Evolutionary conservation across 257 asterid genomes (phyloP).

Genomic region (Lycium ferocissimum): DNA sequence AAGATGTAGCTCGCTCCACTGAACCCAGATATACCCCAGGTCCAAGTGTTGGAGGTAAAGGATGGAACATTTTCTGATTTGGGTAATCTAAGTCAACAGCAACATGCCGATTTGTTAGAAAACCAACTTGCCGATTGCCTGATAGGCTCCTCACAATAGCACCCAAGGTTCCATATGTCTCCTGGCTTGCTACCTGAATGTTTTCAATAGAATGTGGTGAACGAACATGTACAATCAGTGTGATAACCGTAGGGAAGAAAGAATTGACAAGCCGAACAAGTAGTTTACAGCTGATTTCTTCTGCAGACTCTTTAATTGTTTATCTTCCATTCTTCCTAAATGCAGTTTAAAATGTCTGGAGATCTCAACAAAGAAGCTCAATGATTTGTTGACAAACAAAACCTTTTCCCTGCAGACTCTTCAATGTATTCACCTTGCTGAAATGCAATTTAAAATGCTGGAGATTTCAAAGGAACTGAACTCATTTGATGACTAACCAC

Average conservation of each 20-base stretch:
- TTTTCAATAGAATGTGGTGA: not conserved
- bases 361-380: slow-evolving; percentile 26
- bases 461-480: slow-evolving; percentile 18
- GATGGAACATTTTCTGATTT: slow-evolving; percentile 98
- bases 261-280: slow-evolving; percentile 12
- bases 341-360: slow-evolving; percentile 2
- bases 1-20: slow-evolving; percentile 98
- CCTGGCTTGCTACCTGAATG: slow-evolving; percentile 95
- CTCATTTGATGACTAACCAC: slow-evolving; percentile 6
- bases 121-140: slow-evolving; percentile 87
- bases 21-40: slow-evolving; percentile 99
- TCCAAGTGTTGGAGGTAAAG: slow-evolving; percentile 96
- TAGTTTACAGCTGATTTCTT: slow-evolving; percentile 13
- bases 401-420: not conserved
- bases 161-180: slow-evolving; percentile 96
- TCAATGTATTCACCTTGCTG: not conserved
- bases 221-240: not conserved
- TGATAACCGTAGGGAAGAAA: slow-evolving; percentile 10
- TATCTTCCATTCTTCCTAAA: not conserved
- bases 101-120: slow-evolving; percentile 94
- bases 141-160: slow-evolving; percentile 94
- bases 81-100: slow-evolving; percentile 98
- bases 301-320: slow-evolving; percentile 22
- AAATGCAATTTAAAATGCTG: slow-evolving; percentile 14
- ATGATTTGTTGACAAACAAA: not conserved